Evolutionary conservation across 116 monocot species (phyloP).

Genomic region (Trichopus zeylanicus): DNA sequence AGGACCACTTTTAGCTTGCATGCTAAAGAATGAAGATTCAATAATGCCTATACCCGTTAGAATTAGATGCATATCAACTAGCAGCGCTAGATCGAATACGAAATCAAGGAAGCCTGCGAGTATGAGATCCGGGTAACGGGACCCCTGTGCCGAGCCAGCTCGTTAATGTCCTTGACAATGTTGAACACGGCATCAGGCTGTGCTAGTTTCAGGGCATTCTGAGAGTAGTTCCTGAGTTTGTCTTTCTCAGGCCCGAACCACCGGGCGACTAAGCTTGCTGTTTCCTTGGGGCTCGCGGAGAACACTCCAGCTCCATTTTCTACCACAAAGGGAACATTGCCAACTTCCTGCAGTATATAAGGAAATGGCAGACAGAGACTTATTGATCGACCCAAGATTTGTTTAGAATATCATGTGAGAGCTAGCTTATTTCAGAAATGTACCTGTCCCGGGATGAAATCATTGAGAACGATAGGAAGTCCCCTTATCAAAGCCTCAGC

Average conservation of each 20-base stretch:
- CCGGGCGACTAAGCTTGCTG: slow-evolving; percentile 50
- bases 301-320: slow-evolving; percentile 83
- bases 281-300: slow-evolving; percentile 64
- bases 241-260: slow-evolving; percentile 59
- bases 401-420: background rate
- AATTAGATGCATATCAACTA: too few relatives aligned
- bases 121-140: too few relatives aligned
- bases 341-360: slow-evolving; percentile 52
- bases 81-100: too few relatives aligned
- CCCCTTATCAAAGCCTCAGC: slow-evolving; percentile 83
- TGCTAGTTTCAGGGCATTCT: slow-evolving; percentile 70
- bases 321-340: slow-evolving; percentile 87
- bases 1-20: too few relatives aligned
- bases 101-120: too few relatives aligned
- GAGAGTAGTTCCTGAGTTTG: slow-evolving; percentile 53
- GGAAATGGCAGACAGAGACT: too few relatives aligned
- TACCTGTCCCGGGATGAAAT: slow-evolving; percentile 93
- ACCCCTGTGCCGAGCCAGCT: too few relatives aligned
- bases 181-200: slow-evolving; percentile 85
- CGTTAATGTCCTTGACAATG: slow-evolving; percentile 69
- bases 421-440: background rate
- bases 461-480: slow-evolving; percentile 85
- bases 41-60: too few relatives aligned
- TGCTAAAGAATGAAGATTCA: too few relatives aligned
- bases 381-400: too few relatives aligned